These are phyloP conservation scores for Tolypocladium inflatum DNA, from an alignment of 2,329 filamentous ascomycete genomes.

Conservation along the genomic window DNA sequence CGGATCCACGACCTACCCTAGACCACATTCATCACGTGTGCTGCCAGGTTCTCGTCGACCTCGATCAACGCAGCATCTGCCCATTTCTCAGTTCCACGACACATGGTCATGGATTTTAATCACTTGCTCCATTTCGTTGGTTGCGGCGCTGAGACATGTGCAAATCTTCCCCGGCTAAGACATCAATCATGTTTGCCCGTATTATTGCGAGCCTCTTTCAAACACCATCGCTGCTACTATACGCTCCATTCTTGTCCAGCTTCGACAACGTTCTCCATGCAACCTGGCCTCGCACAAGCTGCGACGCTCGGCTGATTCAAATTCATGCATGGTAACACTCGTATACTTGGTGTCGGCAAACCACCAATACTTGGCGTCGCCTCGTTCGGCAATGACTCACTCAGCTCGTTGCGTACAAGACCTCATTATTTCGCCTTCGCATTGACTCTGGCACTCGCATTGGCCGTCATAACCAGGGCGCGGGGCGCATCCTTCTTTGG, in stretches of 20 bases:
- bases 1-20: background rate
- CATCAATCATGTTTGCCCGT: background rate
- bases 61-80: background rate
- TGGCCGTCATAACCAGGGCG: constrained; percentile 59
- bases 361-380: background rate
- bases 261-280: background rate
- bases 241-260: no score
- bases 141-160: background rate
- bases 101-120: background rate
- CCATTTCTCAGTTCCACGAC: background rate
- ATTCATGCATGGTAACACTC: background rate
- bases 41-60: background rate
- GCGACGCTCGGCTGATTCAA: background rate
- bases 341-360: background rate
- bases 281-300: background rate
- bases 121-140: background rate
- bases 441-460: constrained; percentile 62
- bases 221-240: background rate
- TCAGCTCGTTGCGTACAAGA: background rate
- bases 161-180: background rate
- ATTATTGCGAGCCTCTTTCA: background rate
- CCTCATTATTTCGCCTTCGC: constrained; percentile 26
- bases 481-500: constrained; percentile 68
- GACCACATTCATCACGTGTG: background rate
- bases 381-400: background rate